Base-by-base conservation (phyloP, 306 rosid genomes). In the Potentilla sterilis region DNA sequence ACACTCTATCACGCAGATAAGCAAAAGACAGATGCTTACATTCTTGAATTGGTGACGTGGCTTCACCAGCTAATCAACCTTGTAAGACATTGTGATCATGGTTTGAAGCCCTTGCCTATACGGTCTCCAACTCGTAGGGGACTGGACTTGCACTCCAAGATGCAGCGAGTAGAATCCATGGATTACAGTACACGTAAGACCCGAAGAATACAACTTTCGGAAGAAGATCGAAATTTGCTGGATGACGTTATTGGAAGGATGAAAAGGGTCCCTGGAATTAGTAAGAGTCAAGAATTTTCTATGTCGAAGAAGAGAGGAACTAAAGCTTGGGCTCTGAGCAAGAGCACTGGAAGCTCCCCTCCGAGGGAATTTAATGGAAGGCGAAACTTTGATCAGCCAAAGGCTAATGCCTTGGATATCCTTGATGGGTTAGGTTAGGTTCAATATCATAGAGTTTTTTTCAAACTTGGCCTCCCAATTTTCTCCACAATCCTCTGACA, bases 1-100 rank as follows among this genome's bases (percentile, higher is more conserved):
- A 88, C 99, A 24, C 93, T 96, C 35, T 86, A 92, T 78, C 93
- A 96, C 0, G 93, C 90, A 1, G 96, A 92, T 67, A 92, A 85
- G 83, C 89, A 81, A 80, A 96, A 86, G 81, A 82, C 85, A 37
- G 99, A 96, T 78, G 37, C 34, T 59, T 82, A 78, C 80, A 85
- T 96, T n/a, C 83, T 88, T 12, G 92, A 96, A 72, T 72, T 96
- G 77, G 86, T 96, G 81, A 81, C 86, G 55, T 86, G 83, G 90
- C 89, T 96, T 81, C 89, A 92, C 80, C 86, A 81, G 74, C 66
- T 89, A 72, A 83, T 92, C 78, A 86, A 72, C 82, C 79, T 83
- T 47, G 86, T 81, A 52, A 96, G 89, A 75, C 81, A 81, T 11
- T 85, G 86, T 84, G 91, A 90, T 37, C 88, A 76, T 54, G 82